These are phyloP conservation scores for Globisporangium emineosum DNA, from an alignment of 352 stramenopile genomes.

Conservation along the genomic window DNA sequence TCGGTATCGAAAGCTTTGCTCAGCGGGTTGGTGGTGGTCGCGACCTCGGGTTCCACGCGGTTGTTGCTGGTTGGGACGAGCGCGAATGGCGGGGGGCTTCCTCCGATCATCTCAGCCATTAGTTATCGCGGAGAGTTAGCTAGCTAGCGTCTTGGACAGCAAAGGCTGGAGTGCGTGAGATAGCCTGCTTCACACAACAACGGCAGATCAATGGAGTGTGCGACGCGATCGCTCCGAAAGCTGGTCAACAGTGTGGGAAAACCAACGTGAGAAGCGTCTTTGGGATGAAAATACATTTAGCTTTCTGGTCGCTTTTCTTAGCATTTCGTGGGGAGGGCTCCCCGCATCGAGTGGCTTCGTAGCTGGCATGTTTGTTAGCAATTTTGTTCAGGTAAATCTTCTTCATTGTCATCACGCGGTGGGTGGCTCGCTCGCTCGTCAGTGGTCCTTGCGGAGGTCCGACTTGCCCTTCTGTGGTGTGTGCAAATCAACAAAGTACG, in stretches of 20 bases:
- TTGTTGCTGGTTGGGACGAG: slow-evolving; percentile 1
- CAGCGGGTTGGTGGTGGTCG: background rate
- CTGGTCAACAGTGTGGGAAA: background rate
- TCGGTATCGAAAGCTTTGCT: background rate
- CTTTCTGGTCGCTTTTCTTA: background rate
- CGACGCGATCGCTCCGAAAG: background rate
- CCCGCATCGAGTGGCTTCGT: background rate
- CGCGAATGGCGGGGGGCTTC: slow-evolving; percentile 2
- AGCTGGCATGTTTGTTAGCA: no score
- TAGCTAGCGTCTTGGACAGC: no score
- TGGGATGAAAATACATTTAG: background rate
- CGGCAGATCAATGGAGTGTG: no score
- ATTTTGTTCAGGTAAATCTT: no score
- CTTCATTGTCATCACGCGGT: background rate
- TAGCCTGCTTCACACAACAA: no score
- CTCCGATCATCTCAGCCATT: background rate
- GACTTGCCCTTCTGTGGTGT: background rate
- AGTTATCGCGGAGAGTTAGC: no score
- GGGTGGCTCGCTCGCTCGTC: no score
- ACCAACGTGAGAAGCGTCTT: background rate
- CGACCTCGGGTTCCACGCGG: background rate
- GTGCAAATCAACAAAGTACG: background rate
- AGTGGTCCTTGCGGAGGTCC: background rate
- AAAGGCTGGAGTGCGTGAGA: background rate
- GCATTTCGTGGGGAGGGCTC: background rate